phyloP scores from a whole-genome alignment of 768 basidiomycete species.

The Auricularia sp. region DNA sequence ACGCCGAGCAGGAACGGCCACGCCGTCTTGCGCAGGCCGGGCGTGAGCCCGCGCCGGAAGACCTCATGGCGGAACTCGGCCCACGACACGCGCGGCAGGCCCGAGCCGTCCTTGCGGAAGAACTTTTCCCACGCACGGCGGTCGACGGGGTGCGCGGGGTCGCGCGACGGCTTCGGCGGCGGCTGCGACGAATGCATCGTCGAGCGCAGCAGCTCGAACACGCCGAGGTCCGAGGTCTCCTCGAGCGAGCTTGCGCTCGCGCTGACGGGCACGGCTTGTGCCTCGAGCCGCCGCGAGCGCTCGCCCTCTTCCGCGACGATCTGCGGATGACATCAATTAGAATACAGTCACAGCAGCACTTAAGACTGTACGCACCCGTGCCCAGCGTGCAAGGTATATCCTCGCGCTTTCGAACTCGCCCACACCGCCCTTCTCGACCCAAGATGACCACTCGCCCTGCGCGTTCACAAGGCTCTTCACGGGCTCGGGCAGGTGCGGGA shows the following conservation, averaged over 20 bases:
- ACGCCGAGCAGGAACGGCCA: conserved; percentile 92
- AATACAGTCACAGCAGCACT: conserved; percentile 3
- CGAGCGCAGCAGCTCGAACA: conserved; percentile 78
- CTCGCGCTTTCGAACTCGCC: conserved; percentile 95
- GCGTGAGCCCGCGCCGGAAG: conserved; percentile 57
- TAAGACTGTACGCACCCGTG: conserved; percentile 30
- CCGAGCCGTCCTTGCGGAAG: conserved; percentile 57
- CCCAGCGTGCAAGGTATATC: conserved; percentile 95
- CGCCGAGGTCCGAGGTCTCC: conserved; percentile 67
- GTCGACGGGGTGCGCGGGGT: conserved; percentile 69
- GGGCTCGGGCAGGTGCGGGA: conserved; percentile 92
- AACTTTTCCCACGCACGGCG: conserved; percentile 63
- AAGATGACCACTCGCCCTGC: conserved; percentile 80
- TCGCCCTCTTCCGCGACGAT: conserved; percentile 98
- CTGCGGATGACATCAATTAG: not conserved
- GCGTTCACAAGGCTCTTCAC: conserved; percentile 84
- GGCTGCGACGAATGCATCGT: conserved; percentile 56
- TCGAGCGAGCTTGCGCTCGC: conserved; percentile 37
- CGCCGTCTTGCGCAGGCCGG: conserved; percentile 53
- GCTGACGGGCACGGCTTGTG: conserved; percentile 48
- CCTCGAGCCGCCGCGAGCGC: conserved; percentile 70
- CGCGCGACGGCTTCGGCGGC: conserved; percentile 71
- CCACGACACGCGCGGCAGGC: conserved; percentile 44
- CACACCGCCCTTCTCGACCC: conserved; percentile 87
- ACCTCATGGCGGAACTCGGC: conserved; percentile 70